Percentiles rank a stretch among this genome's conserved stretches.
phyloP scores from a whole-genome alignment of 164 flowering plant genomes.

The Annona squamosa region DNA sequence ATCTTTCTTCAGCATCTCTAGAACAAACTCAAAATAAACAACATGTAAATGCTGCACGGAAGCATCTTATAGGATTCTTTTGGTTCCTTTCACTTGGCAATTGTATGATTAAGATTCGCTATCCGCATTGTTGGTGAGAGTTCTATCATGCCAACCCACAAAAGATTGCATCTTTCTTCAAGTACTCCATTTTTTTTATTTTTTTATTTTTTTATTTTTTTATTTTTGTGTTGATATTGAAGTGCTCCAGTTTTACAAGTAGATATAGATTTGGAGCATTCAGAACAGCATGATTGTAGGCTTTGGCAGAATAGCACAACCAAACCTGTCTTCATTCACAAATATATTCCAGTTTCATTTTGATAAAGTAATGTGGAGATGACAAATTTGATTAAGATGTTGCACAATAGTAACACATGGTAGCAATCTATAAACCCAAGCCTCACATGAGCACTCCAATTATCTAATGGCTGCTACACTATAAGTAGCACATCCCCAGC shows the following conservation, averaged over 20 bases:
- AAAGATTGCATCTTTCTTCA: not conserved
- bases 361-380: not conserved
- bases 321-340: not conserved
- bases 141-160: not conserved
- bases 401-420: not conserved
- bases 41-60: not conserved
- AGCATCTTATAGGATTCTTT: not conserved
- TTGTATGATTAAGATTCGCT: not conserved
- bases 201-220: too few species aligned
- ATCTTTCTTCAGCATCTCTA: not conserved
- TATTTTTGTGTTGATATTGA: not conserved
- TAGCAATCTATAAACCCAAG: not conserved
- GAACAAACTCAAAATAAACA: not conserved
- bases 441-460: not conserved
- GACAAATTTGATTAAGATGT: not conserved
- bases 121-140: not conserved
- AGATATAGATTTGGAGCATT: not conserved
- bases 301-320: not conserved
- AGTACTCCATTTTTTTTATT: not conserved
- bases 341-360: not conserved
- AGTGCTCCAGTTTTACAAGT: constrained; percentile 2
- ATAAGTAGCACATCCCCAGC: not conserved
- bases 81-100: not conserved
- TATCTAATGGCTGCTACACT: not conserved
- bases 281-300: not conserved